A percentile compares a stretch with the other conserved stretches of the same genome.
Evolutionary conservation across 2,329 filamentous ascomycete species (phyloP).

Genomic region (Calonectria henricotiae): DNA sequence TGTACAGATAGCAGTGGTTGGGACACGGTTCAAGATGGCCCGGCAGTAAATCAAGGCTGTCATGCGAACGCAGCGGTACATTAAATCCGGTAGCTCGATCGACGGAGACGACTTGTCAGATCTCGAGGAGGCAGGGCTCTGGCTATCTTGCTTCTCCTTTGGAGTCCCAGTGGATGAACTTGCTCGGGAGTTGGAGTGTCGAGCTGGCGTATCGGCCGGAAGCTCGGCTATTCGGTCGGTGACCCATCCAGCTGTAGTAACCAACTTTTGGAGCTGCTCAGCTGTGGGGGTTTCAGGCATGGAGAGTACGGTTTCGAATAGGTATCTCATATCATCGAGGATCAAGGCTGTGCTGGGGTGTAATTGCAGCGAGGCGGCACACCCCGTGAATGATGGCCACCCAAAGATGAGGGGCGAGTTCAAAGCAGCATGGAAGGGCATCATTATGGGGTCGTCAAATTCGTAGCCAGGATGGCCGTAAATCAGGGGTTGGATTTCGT

Average conservation of each 20-base stretch:
- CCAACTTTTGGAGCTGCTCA: conserved; percentile 60
- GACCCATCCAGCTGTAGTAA: conserved; percentile 60
- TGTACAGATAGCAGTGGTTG: conserved; percentile 62
- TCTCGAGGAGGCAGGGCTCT: conserved; percentile 39
- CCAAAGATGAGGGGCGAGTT: conserved; percentile 66
- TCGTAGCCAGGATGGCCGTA: conserved; percentile 62
- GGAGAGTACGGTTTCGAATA: conserved; percentile 63
- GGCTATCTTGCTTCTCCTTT: conserved; percentile 30
- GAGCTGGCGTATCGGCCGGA: conserved; percentile 51
- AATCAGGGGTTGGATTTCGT: conserved; percentile 64
- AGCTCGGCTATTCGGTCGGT: conserved; percentile 59
- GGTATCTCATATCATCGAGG: conserved; percentile 68
- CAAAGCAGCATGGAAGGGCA: conserved; percentile 63
- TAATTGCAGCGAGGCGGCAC: conserved; percentile 61
- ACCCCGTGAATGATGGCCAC: conserved; percentile 62
- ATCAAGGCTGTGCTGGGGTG: conserved; percentile 66
- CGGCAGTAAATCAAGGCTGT: conserved; percentile 66
- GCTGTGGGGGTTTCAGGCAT: conserved; percentile 57
- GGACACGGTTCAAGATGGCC: conserved; percentile 62
- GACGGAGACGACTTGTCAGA: conserved; percentile 43
- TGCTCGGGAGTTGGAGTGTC: conserved; percentile 38
- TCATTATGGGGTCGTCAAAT: conserved; percentile 59
- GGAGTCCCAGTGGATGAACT: conserved; percentile 39
- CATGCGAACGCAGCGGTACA: conserved; percentile 66
- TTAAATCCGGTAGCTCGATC: conserved; percentile 58